Percentiles rank a stretch among this genome's conserved stretches.
Conservation (phyloP, 495 filamentous ascomycete genomes). For the Podospora conica region DNA sequence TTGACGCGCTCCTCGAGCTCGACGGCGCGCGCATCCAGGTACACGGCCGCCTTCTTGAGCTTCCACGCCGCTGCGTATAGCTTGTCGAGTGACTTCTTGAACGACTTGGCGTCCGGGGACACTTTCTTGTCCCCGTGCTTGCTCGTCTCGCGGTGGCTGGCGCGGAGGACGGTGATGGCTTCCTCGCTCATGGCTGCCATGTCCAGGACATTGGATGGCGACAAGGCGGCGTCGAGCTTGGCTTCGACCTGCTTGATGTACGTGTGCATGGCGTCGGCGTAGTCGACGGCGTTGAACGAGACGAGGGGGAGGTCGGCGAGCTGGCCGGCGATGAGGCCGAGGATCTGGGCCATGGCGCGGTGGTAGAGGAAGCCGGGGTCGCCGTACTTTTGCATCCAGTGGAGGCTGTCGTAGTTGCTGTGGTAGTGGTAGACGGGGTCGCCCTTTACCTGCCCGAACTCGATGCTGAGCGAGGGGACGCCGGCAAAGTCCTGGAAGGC, state of each 20-base stretch:
- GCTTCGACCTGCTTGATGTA: slow-evolving; percentile 64
- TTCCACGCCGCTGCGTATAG: slow-evolving; percentile 44
- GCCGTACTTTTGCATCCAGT: slow-evolving; percentile 79
- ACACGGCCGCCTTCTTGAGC: slow-evolving; percentile 51
- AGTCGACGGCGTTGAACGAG: slow-evolving; percentile 68
- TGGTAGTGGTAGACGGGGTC: slow-evolving; percentile 67
- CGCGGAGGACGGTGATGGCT: slow-evolving; percentile 46
- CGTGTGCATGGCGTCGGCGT: slow-evolving; percentile 55
- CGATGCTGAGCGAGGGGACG: slow-evolving; percentile 76
- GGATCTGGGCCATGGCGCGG: slow-evolving; percentile 68
- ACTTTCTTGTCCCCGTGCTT: slow-evolving; percentile 31
- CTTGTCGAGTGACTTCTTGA: slow-evolving; percentile 40
- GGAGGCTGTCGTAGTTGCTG: slow-evolving; percentile 87
- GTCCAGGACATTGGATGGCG: slow-evolving; percentile 8
- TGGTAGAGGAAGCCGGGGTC: slow-evolving; percentile 85
- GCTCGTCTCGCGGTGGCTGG: slow-evolving; percentile 44
- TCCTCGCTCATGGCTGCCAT: slow-evolving; percentile 30
- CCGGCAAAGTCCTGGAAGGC: slow-evolving; percentile 92
- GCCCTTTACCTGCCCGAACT: slow-evolving; percentile 51
- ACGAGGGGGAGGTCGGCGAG: slow-evolving; percentile 73
- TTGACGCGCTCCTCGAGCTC: slow-evolving; percentile 60
- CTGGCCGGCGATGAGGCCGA: slow-evolving; percentile 71
- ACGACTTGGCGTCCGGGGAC: slow-evolving; percentile 30
- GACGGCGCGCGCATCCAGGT: slow-evolving; percentile 55
- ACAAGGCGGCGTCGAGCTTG: slow-evolving; percentile 43